A percentile compares a stretch with the other conserved stretches of the same genome.
Conservation (phyloP, 1,139 yeast genomes). For the Hyphopichia khmerensis region DNA sequence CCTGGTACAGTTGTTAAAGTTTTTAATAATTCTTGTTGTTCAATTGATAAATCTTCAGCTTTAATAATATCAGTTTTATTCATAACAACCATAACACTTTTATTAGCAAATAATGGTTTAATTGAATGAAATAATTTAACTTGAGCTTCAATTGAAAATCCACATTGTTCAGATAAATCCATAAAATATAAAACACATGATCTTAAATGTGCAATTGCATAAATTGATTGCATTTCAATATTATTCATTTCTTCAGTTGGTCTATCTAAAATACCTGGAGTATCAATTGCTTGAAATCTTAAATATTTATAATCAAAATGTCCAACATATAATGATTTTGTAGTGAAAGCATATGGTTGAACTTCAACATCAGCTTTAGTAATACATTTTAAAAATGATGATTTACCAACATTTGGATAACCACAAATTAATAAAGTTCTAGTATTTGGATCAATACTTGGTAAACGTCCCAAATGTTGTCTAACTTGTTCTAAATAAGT, state of each 20-base stretch:
- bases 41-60: slow-evolving; percentile 78
- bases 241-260: slow-evolving; percentile 99
- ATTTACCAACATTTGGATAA: slow-evolving; percentile 98
- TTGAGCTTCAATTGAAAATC: slow-evolving; percentile 95
- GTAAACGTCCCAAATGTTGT: slow-evolving; percentile 98
- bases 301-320: slow-evolving; percentile 97
- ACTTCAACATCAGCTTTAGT: slow-evolving; percentile 99
- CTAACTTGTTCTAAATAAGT: slow-evolving; percentile 95
- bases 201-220: slow-evolving; percentile 97
- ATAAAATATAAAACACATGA: slow-evolving; percentile 94
- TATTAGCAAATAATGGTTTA: slow-evolving; percentile 95
- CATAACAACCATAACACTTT: slow-evolving; percentile 91
- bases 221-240: slow-evolving; percentile 98
- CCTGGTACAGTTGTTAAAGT: slow-evolving; percentile 65
- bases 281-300: slow-evolving; percentile 97
- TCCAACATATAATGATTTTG: slow-evolving; percentile 92
- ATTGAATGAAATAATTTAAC: slow-evolving; percentile 95
- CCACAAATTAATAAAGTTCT: slow-evolving; percentile 97
- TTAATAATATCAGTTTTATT: slow-evolving; percentile 90
- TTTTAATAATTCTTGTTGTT: slow-evolving; percentile 69
- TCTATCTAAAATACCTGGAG: slow-evolving; percentile 98
- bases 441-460: slow-evolving; percentile 97
- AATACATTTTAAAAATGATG: slow-evolving; percentile 87
- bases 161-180: slow-evolving; percentile 99
- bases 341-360: slow-evolving; percentile 98